Evolutionary conservation across 2,329 filamentous ascomycete species (phyloP).

Genomic region (Alternaria burnsii): DNA sequence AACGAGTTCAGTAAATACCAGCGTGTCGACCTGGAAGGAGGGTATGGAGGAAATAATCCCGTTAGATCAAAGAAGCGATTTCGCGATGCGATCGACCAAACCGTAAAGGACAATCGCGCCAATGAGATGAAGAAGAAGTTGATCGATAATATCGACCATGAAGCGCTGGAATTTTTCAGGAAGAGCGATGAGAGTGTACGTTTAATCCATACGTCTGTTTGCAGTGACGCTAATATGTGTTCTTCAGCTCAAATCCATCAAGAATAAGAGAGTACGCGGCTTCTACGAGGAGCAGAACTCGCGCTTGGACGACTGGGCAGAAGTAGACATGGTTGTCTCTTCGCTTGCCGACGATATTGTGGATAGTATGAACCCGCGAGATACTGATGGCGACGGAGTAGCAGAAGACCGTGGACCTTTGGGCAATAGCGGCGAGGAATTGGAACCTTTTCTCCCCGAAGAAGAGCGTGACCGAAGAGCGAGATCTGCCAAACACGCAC

Average conservation of each 20-base stretch:
- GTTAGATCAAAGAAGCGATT: constrained; percentile 47
- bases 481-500: constrained; percentile 59
- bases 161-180: constrained; percentile 59
- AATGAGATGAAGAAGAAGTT: constrained; percentile 60
- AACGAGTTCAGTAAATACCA: constrained; percentile 25
- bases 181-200: constrained; percentile 60
- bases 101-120: constrained; percentile 56
- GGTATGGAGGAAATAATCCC: constrained; percentile 33
- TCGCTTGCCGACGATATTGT: constrained; percentile 66
- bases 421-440: constrained; percentile 58
- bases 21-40: constrained; percentile 40
- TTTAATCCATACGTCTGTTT: not conserved
- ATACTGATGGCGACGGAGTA: constrained; percentile 65
- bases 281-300: constrained; percentile 66
- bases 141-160: constrained; percentile 57
- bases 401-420: constrained; percentile 62
- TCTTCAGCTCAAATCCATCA: constrained; percentile 58
- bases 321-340: constrained; percentile 66
- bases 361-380: constrained; percentile 66
- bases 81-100: constrained; percentile 58
- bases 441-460: constrained; percentile 65
- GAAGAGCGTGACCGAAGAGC: constrained; percentile 61
- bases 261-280: constrained; percentile 59
- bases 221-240: not conserved
- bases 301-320: constrained; percentile 65